Evolutionary conservation across 2,329 filamentous ascomycete species (phyloP), one percentile per base, ranked within the genome.

Genomic region (Hymenoscyphus occultus): DNA sequence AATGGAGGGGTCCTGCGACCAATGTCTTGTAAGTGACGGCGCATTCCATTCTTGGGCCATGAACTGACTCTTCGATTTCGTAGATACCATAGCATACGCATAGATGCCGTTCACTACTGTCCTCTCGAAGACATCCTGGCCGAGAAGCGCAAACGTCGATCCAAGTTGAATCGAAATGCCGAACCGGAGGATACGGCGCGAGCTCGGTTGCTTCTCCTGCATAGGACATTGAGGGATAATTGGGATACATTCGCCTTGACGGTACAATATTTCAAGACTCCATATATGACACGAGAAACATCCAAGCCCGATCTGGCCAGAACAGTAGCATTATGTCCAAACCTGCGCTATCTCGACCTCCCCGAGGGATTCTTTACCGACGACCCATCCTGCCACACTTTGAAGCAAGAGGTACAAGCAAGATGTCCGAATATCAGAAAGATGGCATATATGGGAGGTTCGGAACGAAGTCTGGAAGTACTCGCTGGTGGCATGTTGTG

Each of bases 61-160:
- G 42, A 60, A 45, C 57, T 67, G 35, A 64, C 40, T 7, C 58
- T n/a, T 56, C 39, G 1, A 19, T 13, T 45, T 39, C 65, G 57
- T 63, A 96, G 92, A 70, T 96, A 96, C 77, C 88, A 89, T 73
- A 93, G 92, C 80, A 88, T 98, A 70, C 91, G 93, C 66, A 95
- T 98, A 76, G 94, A 98, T 76, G 86, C 91, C 19, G 93, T 97
- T 39, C 94, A 98, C 78, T 97, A 97, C 79, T 98, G 94, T 81
- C 87, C 90, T 69, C 89, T 91, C 72, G 94, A 98, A 78, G 89
- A 91, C 65, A 82, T 90, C 71, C 85, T 97, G 42, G 86, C 91
- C 62, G 91, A 94, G 71, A 88, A 86, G 76, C 90, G 93, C 68
- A 92, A 91, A 76, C 88, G 88, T 68, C 85, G 85, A 65, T 89